Evolutionary conservation across 257 asterid genomes (phyloP), one percentile per base, ranked within the genome.

Genomic region (Gynochthodes officinalis): DNA sequence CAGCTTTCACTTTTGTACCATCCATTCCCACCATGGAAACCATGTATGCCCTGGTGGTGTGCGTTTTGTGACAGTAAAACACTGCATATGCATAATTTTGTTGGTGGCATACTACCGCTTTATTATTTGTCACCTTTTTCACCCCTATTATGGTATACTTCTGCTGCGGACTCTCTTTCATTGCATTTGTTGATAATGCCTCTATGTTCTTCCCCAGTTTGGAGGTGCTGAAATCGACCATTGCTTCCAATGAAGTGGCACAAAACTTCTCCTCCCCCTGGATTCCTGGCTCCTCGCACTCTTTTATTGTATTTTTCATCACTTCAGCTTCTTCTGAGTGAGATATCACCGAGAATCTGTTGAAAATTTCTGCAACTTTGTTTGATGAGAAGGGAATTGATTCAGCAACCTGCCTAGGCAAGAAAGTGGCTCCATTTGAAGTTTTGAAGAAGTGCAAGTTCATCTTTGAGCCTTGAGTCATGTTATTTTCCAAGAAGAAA

Each of bases 61-160:
- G 79, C 0, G 89, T 84, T 79, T 79, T 80, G 78, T 90, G 98
- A 80, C 98, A 92, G 82, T 90, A 86, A 55, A 87, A 92, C 72
- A 92, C 92, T 0, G 94, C 89, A 39, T 88, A 92, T 0, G 86
- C 82, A 21, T 88, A 90, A 46, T 79, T 84, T 75, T 76, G 80
- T 48, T 73, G 82, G 83, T 89, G 96, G 79, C 98, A 90, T n/a
- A 77, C 94, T 60, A 90, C 95, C 0, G 86, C 78, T 57, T 82
- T 82, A 21, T 80, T 63, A 18, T 70, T 65, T 11, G 77, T 67
- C 83, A 82, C 44, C 58, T 75, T 82, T 69, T 79, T 81, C 48
- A 86, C 85, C 10, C 81, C 78, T 11, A 40, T 46, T 23, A 86
- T 66, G 0, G 66, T 74, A 68, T 84, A 91, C 65, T 71, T 72